Evolutionary conservation across 75 land plant genomes (phyloP), one percentile per base, ranked within the genome.

Genomic region (Gnetum montanum): DNA sequence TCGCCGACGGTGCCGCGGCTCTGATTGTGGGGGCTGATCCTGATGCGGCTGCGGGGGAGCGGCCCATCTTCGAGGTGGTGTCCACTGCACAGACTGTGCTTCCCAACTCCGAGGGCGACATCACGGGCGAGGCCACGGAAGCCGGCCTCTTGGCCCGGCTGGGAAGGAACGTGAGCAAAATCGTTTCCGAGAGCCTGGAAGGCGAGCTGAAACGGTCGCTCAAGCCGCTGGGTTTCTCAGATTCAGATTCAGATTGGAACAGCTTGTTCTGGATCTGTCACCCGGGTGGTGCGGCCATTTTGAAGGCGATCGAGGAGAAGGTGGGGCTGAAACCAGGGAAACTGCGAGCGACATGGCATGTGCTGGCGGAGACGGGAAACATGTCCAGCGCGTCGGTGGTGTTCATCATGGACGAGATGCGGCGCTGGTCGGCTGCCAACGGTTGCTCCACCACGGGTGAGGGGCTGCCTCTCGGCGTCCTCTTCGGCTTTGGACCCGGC

Each of bases 401-500:
- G 2, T 66, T 71, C 50, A 75, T 75, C 28, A 30, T 75, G 48
- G 76, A 73, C 30, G 59, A 67, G 48, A 71, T 76, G 62, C 36
- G 79, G 12, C 47, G 46, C 22, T n/a, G 34, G 18, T 72, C 77
- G 5, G 31, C 16, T 22, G 45, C 43, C 27, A 46, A 50, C 1
- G 66, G 69, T 28, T 19, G 16, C 27, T 19, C 41, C 31, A 77
- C 71, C 6, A 61, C 79, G 6, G 81, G 81, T 1, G 81, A 77
- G 31, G 81, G 77, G 34, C 16, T 47, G 25, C 73, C 69, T 0
- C 65, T 63, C 60, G 81, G 79, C 0, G 66, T 77, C n/a, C 55
- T 78, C 43, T 46, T 78, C n/a, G 69, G 65, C 8, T 76, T 70
- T 24, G 76, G 79, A 16, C 77, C 80, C 3, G 78, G 79, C 7